phyloP scores from a whole-genome alignment of 164 flowering plant species.

The Tinospora cordifolia region DNA sequence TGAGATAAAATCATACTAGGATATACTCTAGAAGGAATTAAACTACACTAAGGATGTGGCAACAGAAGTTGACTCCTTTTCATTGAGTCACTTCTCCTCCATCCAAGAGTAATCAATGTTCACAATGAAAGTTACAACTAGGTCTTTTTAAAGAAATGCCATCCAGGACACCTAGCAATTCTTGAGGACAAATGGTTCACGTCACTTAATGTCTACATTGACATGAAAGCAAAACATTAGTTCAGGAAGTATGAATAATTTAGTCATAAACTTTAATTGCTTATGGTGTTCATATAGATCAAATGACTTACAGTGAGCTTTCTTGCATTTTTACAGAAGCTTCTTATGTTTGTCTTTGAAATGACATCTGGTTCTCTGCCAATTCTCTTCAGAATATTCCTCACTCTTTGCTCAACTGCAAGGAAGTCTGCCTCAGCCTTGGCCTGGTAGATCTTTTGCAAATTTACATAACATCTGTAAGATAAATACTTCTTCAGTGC shows the following conservation, averaged over 20 bases:
- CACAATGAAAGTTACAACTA: background rate
- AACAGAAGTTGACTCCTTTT: background rate
- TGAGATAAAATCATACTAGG: background rate
- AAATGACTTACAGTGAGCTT: conserved; percentile 58
- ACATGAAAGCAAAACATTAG: background rate
- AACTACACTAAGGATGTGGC: background rate
- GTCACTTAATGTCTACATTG: background rate
- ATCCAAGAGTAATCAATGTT: background rate
- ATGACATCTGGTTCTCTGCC: conserved; percentile 77
- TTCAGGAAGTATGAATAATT: background rate
- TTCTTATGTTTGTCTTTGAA: conserved; percentile 53
- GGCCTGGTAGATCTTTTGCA: conserved; percentile 87
- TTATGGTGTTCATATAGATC: background rate
- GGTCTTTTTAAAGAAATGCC: background rate
- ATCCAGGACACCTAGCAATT: background rate
- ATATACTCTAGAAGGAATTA: background rate
- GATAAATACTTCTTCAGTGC: conserved; percentile 11
- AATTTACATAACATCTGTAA: conserved; percentile 72
- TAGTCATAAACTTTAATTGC: background rate
- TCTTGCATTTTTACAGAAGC: conserved; percentile 86
- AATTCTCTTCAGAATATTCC: conserved; percentile 55
- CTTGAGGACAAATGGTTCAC: background rate
- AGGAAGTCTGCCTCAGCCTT: conserved; percentile 91
- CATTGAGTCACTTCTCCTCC: background rate
- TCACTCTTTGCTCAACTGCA: conserved; percentile 60